These are phyloP conservation scores for Rubroshorea leprosula DNA, from an alignment of 345 rosid species.

Conservation along the genomic window DNA sequence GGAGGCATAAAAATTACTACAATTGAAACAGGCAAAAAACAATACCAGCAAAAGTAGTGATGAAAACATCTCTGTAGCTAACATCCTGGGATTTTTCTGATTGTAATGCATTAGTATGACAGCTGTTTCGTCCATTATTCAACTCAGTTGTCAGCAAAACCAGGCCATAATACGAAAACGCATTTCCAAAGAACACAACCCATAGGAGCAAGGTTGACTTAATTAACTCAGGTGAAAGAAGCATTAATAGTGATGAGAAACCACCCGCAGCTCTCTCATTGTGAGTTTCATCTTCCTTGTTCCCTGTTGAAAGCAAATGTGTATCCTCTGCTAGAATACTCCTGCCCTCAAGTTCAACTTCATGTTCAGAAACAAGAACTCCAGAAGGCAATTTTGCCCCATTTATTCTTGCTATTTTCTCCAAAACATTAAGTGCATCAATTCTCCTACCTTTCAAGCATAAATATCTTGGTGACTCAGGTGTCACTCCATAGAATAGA, in stretches of 20 bases:
- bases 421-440: slow-evolving; percentile 60
- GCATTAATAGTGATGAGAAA: slow-evolving; percentile 37
- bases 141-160: slow-evolving; percentile 90
- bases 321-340: slow-evolving; percentile 33
- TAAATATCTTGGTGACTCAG: slow-evolving; percentile 86
- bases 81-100: slow-evolving; percentile 31
- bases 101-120: slow-evolving; percentile 24
- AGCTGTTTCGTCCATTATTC: slow-evolving; percentile 41
- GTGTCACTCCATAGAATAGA: slow-evolving; percentile 56
- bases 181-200: slow-evolving; percentile 81
- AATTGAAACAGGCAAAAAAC: not conserved
- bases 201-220: slow-evolving; percentile 76
- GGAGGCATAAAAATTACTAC: not conserved
- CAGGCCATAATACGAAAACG: slow-evolving; percentile 84
- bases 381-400: slow-evolving; percentile 57
- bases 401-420: slow-evolving; percentile 55
- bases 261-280: slow-evolving; percentile 30
- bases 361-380: slow-evolving; percentile 52
- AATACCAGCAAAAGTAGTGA: slow-evolving; percentile 82
- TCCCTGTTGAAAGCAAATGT: slow-evolving; percentile 30
- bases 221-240: slow-evolving; percentile 62
- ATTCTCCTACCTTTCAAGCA: slow-evolving; percentile 59
- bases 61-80: slow-evolving; percentile 67
- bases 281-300: slow-evolving; percentile 18
- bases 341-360: slow-evolving; percentile 35